Conservation (phyloP, 805 yeast species). For the Saturnispora hagleri region DNA sequence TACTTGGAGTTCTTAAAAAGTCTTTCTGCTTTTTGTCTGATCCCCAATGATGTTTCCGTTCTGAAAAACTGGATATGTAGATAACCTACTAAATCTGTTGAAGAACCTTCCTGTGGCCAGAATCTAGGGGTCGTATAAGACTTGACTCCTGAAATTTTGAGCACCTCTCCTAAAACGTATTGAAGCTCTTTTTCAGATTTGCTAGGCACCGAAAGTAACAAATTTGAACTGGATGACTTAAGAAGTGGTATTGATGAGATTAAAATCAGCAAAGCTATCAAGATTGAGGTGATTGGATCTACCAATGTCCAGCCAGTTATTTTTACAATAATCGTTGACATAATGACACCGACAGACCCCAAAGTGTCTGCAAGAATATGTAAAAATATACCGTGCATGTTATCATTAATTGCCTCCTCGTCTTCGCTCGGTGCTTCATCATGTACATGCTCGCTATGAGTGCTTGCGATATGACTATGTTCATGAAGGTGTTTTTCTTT, state of each 20-base stretch:
- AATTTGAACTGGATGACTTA: conserved; percentile 66
- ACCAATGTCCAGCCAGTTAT: conserved; percentile 62
- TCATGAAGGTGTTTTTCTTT: not conserved
- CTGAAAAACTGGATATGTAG: conserved; percentile 67
- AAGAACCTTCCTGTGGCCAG: conserved; percentile 55
- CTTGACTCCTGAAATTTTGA: conserved; percentile 66
- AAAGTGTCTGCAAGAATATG: conserved; percentile 93
- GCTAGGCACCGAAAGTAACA: conserved; percentile 47
- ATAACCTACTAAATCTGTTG: conserved; percentile 52
- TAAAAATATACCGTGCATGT: conserved; percentile 89
- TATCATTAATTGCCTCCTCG: conserved; percentile 49
- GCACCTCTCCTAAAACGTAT: conserved; percentile 56
- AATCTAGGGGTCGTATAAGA: conserved; percentile 86
- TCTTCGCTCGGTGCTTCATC: conserved; percentile 34
- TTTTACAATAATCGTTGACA: conserved; percentile 73
- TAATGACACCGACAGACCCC: conserved; percentile 95
- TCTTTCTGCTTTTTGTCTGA: conserved; percentile 23
- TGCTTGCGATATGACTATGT: not conserved
- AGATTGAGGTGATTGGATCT: conserved; percentile 86
- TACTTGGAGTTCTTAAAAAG: conserved; percentile 17
- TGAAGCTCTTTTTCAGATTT: conserved; percentile 56
- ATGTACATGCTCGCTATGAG: conserved; percentile 5
- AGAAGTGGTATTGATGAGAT: conserved; percentile 77
- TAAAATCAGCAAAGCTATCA: conserved; percentile 75
- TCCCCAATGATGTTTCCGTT: conserved; percentile 23